Base-by-base conservation (phyloP, 805 yeast genomes). In the Candida xiaguanensis region DNA sequence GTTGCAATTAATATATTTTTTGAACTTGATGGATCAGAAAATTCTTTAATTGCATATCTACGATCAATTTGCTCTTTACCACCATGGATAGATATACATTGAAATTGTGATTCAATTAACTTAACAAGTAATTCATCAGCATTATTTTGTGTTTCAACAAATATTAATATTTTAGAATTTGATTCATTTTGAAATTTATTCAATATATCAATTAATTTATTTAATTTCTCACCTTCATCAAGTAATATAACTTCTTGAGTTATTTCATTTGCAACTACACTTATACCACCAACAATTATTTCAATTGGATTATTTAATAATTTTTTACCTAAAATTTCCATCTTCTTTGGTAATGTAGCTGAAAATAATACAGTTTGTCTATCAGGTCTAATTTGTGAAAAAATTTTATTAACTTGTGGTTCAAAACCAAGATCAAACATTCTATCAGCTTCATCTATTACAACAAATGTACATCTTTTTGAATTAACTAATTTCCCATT, bases 391-490 rank as follows among this genome's bases (percentile, higher is more conserved):
- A 87, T 72, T 26, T 84, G 83, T 12, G 75, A 70, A 55, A 89
- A 70, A 16, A 93, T 82, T 51, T 87, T 86, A 49, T 76, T 79
- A 3, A 93, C 88, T 55, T 93, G 99, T 0, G 99, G 98, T 51
- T 88, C 98, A 62, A 93, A 93, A 1, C 99, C 99, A 75, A 93
- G 68, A 58, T 93, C 99, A 64, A 91, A 91, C 85, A 93, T 81
- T 46, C 99, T 65, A 60, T 93, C 99, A 1, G 98, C 97, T 56
- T 93, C 99, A 57, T 93, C 99, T 43, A 93, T 65, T 0, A 90
- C 95, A n/a, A 88, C 71, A 58, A 82, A 88, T 0, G 96, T 81
- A 5, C 85, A 79, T 31, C 90, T 65, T 20, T 68, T 63, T 5
- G 93, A 66, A 44, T 79, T 81, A 3, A 85, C 70, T 1, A 89